Evolutionary conservation across 306 rosid species (phyloP), one percentile per base, ranked within the genome.

Genomic region (peach (Prunus persica)): DNA sequence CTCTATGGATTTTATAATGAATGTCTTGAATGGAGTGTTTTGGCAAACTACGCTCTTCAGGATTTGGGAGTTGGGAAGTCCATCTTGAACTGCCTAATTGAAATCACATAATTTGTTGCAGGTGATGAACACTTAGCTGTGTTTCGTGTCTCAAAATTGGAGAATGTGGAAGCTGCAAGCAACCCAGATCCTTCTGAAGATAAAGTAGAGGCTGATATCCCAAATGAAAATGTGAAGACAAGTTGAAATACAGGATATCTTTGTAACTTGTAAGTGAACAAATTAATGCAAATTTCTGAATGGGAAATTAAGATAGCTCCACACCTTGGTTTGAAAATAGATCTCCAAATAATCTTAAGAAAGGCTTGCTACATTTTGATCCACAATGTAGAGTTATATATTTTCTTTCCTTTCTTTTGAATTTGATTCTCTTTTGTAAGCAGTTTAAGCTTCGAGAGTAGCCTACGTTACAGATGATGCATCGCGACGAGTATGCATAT

Each of bases 91-190:
- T 32, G 60, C 24, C 67, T 41, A 76, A 47, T 16, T 46, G 32
- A 25, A 7, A 14, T n/a, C n/a, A 41, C 30, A 54, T 20, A 24
- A 65, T 78, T 58, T 55, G 76, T 80, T 62, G 11, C 85, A 94
- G 98, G 98, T 55, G 98, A 94, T 83, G 85, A 54, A 60, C 87
- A 94, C 84, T 80, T 90, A 77, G 98, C 98, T 11, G 88, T 94
- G 83, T 94, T 94, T 61, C 95, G 91, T 0, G 92, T 86, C 54
- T 87, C 92, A 20, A 94, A 91, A 84, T 73, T 90, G 24, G 77
- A 82, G 82, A 79, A 73, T 1, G 84, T 72, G 69, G 89, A 82
- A 76, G 64, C 58, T 81, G 78, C 45, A 34, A 86, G 74, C 74
- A 71, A 71, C 71, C 47, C 46, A 28, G 83, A 65, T 62, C 87